phyloP scores from a whole-genome alignment of 2,329 filamentous ascomycete genomes.

The Fusarium luffae region DNA sequence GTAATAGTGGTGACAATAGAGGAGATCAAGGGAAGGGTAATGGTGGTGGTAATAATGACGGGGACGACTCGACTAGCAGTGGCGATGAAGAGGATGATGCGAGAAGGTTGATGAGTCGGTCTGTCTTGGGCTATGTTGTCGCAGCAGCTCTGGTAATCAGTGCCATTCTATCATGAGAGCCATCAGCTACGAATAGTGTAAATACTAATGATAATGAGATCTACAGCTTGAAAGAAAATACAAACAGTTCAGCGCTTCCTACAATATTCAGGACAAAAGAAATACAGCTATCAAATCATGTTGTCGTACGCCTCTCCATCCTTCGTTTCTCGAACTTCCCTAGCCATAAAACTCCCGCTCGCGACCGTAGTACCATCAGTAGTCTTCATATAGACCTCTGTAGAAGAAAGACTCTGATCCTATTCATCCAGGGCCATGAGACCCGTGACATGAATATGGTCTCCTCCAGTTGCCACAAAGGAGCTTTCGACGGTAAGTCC shows the following conservation, averaged over 20 bases:
- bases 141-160: conserved; percentile 10
- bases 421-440: too few species aligned
- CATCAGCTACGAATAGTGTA: not conserved
- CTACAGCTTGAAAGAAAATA: not conserved
- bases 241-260: not conserved
- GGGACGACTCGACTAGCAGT: not conserved
- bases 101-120: not conserved
- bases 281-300: not conserved
- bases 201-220: not conserved
- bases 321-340: not conserved
- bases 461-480: not conserved
- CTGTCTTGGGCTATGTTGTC: conserved; percentile 22
- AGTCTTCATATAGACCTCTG: too few species aligned
- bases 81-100: conserved; percentile 33
- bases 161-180: conserved; percentile 4
- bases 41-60: not conserved
- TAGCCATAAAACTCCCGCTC: too few species aligned
- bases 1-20: not conserved
- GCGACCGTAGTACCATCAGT: too few species aligned
- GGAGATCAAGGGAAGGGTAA: not conserved
- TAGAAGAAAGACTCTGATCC: too few species aligned
- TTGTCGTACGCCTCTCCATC: not conserved
- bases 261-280: not conserved
- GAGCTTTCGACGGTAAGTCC: too few species aligned
- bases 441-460: not conserved